Conservation (phyloP, 106 monocot genomes). For the Dactylorhiza incarnata region DNA sequence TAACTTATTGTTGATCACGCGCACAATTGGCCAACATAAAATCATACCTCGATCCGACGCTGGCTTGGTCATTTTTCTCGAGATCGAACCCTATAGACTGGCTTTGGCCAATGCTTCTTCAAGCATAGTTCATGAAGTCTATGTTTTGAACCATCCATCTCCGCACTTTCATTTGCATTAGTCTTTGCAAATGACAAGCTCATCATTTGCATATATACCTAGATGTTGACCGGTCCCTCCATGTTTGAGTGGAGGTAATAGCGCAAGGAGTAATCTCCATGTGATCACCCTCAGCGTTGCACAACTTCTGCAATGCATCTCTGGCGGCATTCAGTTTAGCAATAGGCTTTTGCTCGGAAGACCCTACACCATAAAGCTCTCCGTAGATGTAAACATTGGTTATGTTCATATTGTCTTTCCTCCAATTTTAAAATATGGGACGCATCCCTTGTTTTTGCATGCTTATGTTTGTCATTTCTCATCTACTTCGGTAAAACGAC, state of each 20-base stretch:
- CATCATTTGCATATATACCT: constrained; percentile 1
- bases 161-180: not conserved
- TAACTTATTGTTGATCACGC: too few relatives aligned
- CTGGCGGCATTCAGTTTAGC: constrained; percentile 61
- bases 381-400: constrained; percentile 40
- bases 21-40: too few relatives aligned
- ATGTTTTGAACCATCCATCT: constrained; percentile 26
- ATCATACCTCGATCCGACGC: too few relatives aligned
- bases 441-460: constrained; percentile 41
- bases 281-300: not conserved
- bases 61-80: too few relatives aligned
- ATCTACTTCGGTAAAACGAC: too few relatives aligned
- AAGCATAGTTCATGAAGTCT: constrained; percentile 43
- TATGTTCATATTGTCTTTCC: constrained; percentile 14
- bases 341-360: constrained; percentile 41
- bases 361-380: constrained; percentile 33
- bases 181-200: not conserved
- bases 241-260: not conserved
- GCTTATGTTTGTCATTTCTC: too few relatives aligned
- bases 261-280: not conserved
- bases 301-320: constrained; percentile 42
- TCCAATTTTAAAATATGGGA: constrained; percentile 25
- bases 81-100: constrained; percentile 60
- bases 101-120: constrained; percentile 40
- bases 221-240: not conserved